phyloP scores from a whole-genome alignment of 2,329 filamentous ascomycete genomes.

The Xylariaceae sp. region DNA sequence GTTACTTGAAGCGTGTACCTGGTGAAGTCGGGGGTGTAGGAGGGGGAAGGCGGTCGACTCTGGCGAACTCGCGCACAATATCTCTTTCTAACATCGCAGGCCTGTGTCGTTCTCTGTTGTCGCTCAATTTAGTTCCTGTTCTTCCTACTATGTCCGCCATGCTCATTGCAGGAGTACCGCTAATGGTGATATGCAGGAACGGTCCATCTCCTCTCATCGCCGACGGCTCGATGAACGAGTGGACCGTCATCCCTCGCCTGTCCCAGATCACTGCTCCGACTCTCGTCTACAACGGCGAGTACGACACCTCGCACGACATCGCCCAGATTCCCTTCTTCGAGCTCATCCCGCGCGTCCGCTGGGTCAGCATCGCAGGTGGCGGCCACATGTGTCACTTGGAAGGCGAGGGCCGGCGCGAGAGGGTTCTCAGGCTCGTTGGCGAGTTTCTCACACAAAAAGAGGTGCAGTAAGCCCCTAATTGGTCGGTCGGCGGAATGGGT shows the following conservation, averaged over 20 bases:
- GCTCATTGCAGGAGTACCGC: too few species aligned
- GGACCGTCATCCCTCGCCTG: slow-evolving; percentile 14
- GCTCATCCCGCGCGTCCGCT: slow-evolving; percentile 16
- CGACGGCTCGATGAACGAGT: slow-evolving; percentile 1
- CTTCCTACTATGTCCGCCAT: too few species aligned
- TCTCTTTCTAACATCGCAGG: too few species aligned
- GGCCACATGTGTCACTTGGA: slow-evolving; percentile 19
- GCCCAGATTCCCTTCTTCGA: slow-evolving; percentile 17
- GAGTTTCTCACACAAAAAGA: slow-evolving; percentile 12
- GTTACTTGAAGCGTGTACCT: too few species aligned
- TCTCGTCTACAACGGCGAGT: slow-evolving; percentile 19
- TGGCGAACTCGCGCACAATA: too few species aligned
- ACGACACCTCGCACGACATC: slow-evolving; percentile 19
- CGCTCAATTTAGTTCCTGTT: too few species aligned
- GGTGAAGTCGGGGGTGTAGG: too few species aligned
- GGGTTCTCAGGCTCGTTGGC: slow-evolving; percentile 15
- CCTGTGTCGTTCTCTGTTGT: too few species aligned
- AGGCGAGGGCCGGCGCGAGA: slow-evolving; percentile 8
- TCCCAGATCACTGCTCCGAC: slow-evolving; percentile 14
- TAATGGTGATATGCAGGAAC: not conserved
- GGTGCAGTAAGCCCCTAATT: too few species aligned
- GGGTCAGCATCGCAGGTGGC: slow-evolving; percentile 12
- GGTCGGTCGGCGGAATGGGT: too few species aligned
- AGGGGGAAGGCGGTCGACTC: too few species aligned
- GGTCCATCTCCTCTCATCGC: not conserved